Evolutionary conservation across 345 rosid genomes (phyloP).

Genomic region (Salix exigua): DNA sequence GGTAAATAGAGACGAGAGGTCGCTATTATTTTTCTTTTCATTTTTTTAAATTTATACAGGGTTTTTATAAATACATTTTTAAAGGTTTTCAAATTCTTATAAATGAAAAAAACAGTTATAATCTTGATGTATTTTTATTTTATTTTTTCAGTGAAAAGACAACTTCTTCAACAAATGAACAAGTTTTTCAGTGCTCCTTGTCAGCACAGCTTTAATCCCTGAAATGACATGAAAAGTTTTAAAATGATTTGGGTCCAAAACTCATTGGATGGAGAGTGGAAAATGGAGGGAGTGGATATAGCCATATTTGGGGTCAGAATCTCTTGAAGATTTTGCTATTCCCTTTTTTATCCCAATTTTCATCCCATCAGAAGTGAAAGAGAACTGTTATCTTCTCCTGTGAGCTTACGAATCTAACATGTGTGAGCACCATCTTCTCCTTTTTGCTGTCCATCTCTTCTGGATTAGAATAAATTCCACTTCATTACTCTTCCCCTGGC

Average conservation of each 20-base stretch:
- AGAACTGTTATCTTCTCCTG: not conserved
- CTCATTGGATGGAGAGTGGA: conserved; percentile 14
- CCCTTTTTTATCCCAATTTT: not conserved
- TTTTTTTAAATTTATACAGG: too few species aligned
- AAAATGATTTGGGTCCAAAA: conserved; percentile 18
- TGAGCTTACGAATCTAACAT: not conserved
- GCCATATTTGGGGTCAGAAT: conserved; percentile 13
- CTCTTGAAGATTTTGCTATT: conserved; percentile 19
- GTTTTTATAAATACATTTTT: too few species aligned
- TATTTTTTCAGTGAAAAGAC: too few species aligned
- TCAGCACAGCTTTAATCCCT: not conserved
- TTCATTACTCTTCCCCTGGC: not conserved
- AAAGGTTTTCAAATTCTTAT: too few species aligned
- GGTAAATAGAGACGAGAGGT: not conserved
- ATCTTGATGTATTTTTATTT: too few species aligned
- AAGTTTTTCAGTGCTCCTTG: too few species aligned
- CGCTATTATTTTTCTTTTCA: not conserved
- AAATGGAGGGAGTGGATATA: not conserved
- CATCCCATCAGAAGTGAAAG: not conserved
- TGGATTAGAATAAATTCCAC: conserved; percentile 5
- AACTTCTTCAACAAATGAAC: too few species aligned
- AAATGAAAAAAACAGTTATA: too few species aligned
- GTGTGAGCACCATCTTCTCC: not conserved
- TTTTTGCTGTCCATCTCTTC: conserved; percentile 1
- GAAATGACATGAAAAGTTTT: not conserved